Base-by-base conservation (phyloP, 805 yeast species). In the Lachancea fermentati region DNA sequence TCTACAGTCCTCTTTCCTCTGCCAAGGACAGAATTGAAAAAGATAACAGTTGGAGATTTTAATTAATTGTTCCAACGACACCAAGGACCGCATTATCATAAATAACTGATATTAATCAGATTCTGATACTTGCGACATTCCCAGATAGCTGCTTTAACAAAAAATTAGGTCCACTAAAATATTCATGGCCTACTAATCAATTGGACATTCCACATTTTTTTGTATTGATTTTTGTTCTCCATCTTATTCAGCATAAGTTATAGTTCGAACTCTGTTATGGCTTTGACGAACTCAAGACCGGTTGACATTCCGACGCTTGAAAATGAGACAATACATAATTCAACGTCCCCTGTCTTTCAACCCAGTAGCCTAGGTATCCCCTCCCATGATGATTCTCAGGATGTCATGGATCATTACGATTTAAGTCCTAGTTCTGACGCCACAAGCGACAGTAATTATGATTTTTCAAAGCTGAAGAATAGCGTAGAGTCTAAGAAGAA, bases 281-380 rank as follows among this genome's bases (percentile, higher is more conserved):
- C 84, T 42, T 69, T 78, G 64, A 78, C 84, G 46, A 79, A 78
- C 56, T 73, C 80, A 67, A 75, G 81, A 69, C 82, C 82, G 19
- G 68, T 76, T 39, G 75, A 71, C 26, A 66, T 76, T 50, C 75
- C 79, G 30, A 55, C 59, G 19, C 57, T 63, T 42, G 71, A 67
- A 36, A 55, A 53, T 41, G 66, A 58, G 30, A 38, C 57, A 5
- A 44, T 61, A 5, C 58, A 56, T 36, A 61, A 60, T 34, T 50
- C 52, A n/a, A 52, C 56, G 5, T 60, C 63, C 5, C 65, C 64
- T 6, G 50, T 59, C 19, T 60, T 59, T 30, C 60, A 56, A 34
- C 56, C 61, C 18, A 54, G 54, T 40, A 43, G 58, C 4, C 40
- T 58, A 18, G 59, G 50, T 11, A 39, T 30, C 30, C 34, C 42